Evolutionary conservation across 2,329 filamentous ascomycete genomes (phyloP).

Genomic region (Ophiosphaerella herpotricha): DNA sequence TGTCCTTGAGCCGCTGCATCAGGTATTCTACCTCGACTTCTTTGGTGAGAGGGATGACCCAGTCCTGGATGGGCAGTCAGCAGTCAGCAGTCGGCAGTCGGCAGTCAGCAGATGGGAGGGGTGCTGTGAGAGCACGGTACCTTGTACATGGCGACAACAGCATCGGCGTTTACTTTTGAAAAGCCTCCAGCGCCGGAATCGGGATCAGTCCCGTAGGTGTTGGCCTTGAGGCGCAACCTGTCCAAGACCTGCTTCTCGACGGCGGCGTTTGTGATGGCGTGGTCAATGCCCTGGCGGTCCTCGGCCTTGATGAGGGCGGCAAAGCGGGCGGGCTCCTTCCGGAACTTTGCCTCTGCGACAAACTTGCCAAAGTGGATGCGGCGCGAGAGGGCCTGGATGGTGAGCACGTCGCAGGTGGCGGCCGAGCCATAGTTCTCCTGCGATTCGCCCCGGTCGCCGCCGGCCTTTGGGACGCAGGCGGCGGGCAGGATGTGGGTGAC

Average conservation of each 20-base stretch:
- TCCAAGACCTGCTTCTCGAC: conserved; percentile 94
- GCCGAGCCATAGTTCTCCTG: conserved; percentile 95
- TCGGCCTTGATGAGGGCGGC: conserved; percentile 79
- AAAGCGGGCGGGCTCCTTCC: conserved; percentile 78
- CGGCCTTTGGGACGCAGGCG: conserved; percentile 78
- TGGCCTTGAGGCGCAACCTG: conserved; percentile 82
- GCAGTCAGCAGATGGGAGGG: too few relatives aligned
- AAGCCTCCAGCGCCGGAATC: conserved; percentile 62
- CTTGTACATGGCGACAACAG: conserved; percentile 54
- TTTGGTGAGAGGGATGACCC: conserved; percentile 97
- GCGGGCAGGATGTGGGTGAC: conserved; percentile 79
- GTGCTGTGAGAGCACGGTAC: conserved; percentile 8
- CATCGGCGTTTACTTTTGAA: conserved; percentile 88
- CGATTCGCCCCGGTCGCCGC: conserved; percentile 78
- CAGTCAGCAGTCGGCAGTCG: not conserved
- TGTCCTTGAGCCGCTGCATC: conserved; percentile 80
- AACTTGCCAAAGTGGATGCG: conserved; percentile 98
- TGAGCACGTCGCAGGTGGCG: conserved; percentile 87
- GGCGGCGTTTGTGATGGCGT: conserved; percentile 84
- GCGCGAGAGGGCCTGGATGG: conserved; percentile 85
- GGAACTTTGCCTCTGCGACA: conserved; percentile 94
- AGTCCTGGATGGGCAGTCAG: conserved; percentile 56
- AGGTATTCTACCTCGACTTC: conserved; percentile 97
- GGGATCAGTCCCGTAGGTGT: conserved; percentile 92
- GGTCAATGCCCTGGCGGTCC: conserved; percentile 81